phyloP scores from a whole-genome alignment of 2,329 filamentous ascomycete genomes.

The Triangularia setosa region DNA sequence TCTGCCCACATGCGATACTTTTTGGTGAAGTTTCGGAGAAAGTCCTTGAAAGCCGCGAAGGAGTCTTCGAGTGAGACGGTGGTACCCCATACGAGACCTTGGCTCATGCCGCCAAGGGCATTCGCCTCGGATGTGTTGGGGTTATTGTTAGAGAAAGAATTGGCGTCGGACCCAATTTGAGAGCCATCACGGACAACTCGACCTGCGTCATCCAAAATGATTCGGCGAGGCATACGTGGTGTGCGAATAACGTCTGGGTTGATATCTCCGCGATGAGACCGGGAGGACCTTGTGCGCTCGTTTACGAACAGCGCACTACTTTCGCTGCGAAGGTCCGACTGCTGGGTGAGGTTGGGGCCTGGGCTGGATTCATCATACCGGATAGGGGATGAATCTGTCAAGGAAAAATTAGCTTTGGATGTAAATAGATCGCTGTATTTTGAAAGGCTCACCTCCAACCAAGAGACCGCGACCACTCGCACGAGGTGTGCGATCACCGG shows the following conservation, averaged over 20 bases:
- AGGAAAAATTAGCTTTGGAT: constrained; percentile 9
- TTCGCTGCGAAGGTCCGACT: constrained; percentile 73
- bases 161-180: constrained; percentile 52
- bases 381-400: constrained; percentile 83
- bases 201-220: constrained; percentile 57
- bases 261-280: constrained; percentile 77
- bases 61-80: constrained; percentile 92
- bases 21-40: constrained; percentile 83
- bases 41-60: constrained; percentile 83
- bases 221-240: constrained; percentile 48
- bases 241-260: constrained; percentile 68
- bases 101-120: constrained; percentile 73
- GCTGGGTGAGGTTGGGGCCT: constrained; percentile 54
- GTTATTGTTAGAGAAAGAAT: constrained; percentile 60
- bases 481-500: constrained; percentile 66
- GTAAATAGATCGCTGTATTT: not conserved
- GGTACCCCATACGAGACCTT: constrained; percentile 91
- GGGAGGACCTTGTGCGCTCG: constrained; percentile 49
- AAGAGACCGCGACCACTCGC: constrained; percentile 50
- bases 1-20: constrained; percentile 94
- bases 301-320: constrained; percentile 84
- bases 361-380: constrained; percentile 87
- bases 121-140: constrained; percentile 91
- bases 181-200: constrained; percentile 54
- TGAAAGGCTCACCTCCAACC: constrained; percentile 55